Base-by-base conservation (phyloP, 2,329 filamentous ascomycete genomes). In the Fusarium redolens region DNA sequence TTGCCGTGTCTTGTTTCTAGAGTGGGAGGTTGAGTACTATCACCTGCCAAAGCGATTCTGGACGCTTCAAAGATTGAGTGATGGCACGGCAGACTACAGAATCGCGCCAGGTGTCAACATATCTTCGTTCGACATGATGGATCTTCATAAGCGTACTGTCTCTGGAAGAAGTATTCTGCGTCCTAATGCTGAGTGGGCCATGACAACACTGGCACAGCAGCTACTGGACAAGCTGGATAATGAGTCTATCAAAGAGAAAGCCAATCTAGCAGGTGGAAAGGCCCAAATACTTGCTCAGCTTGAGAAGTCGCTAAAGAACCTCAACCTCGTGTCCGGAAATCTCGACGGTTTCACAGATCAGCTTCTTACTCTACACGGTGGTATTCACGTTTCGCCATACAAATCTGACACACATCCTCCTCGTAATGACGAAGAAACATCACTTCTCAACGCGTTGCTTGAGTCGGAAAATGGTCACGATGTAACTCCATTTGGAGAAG, bases 371-470 rank as follows among this genome's bases (percentile, higher is more conserved):
- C 52, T 56, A 8, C 38, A 56, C 1, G 38, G 38, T 2, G 52
- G 52, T 0, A 45, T 56, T 0, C 52, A 56, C 1, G 37, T 56
- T 3, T 56, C 52, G 0, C 52, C 52, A 2, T 56, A 45, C 3
- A 1, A 33, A 2, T 56, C 38, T 2, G 52, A 45, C 0, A 25
- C 28, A 0, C 38, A 56, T 20, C 52, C 28, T 20, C 12, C 38
- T 1, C 28, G 52, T 5, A 45, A 31, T 0, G 52, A 45, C 5
- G 45, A 31, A 31, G 52, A 56, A 2, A 56, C 1, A 7, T 45
- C 38, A 0, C 52, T 56, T 1, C 38, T 56, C 1, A 14, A 25
- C 1, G 38, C 52, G 0, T 1, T 56, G 0, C 28, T 45, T 1
- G n/a, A 20, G 15, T 56, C 52, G 0, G 4, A 56, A 3, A 56